Evolutionary conservation across 2,329 filamentous ascomycete species (phyloP).

Genomic region (Ascochyta pisi): DNA sequence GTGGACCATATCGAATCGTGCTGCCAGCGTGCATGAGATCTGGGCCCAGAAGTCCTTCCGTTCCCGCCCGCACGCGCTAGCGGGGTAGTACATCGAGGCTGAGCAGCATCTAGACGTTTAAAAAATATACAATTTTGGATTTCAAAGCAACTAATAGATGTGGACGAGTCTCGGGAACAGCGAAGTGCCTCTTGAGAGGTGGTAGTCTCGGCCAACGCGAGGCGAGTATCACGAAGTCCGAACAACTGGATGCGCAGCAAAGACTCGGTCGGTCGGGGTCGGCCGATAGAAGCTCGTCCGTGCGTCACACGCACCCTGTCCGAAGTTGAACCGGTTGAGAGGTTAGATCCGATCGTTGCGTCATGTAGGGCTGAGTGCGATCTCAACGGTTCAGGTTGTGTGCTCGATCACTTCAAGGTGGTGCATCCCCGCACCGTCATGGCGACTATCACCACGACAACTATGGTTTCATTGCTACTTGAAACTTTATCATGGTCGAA

Average conservation of each 20-base stretch:
- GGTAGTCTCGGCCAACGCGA: background rate
- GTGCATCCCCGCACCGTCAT: background rate
- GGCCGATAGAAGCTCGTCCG: background rate
- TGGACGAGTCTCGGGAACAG: background rate
- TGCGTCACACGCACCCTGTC: background rate
- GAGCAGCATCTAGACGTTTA: constrained; percentile 10
- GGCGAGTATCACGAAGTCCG: background rate
- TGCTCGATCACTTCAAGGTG: constrained; percentile 2
- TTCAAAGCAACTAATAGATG: background rate
- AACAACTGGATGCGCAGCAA: background rate
- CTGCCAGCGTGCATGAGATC: constrained; percentile 14
- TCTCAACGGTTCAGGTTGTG: constrained; percentile 12
- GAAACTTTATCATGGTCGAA: background rate
- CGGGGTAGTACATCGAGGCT: constrained; percentile 12
- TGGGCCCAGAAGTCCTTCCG: constrained; percentile 16
- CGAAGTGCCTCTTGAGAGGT: background rate
- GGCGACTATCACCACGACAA: constrained; percentile 1
- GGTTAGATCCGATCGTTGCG: constrained; percentile 7
- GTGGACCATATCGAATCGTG: constrained; percentile 10
- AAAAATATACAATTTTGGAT: background rate
- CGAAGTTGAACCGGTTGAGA: background rate
- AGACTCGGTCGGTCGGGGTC: background rate
- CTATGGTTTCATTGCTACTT: background rate
- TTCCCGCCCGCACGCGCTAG: constrained; percentile 20
- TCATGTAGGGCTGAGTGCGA: constrained; percentile 18